phyloP scores from a whole-genome alignment of 345 rosid genomes.

The Camelina laxa region DNA sequence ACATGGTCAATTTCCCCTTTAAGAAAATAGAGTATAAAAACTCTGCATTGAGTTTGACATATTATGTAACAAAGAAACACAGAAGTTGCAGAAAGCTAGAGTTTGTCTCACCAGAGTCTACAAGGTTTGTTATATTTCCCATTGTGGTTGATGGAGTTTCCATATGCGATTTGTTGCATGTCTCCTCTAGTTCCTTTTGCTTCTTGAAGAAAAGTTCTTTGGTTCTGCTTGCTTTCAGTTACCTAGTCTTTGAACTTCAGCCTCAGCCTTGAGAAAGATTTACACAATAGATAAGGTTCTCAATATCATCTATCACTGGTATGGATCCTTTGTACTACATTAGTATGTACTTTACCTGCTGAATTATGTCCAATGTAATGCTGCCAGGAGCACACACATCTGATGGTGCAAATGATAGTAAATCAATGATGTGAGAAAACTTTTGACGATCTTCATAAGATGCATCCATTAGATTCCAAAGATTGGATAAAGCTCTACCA shows the following conservation, averaged over 20 bases:
- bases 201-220: slow-evolving; percentile 88
- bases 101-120: slow-evolving; percentile 69
- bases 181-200: slow-evolving; percentile 74
- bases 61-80: slow-evolving; percentile 7
- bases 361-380: slow-evolving; percentile 67
- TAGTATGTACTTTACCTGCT: slow-evolving; percentile 65
- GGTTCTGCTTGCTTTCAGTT: slow-evolving; percentile 90
- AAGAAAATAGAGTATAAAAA: slow-evolving; percentile 38
- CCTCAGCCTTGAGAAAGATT: slow-evolving; percentile 72
- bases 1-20: slow-evolving; percentile 90
- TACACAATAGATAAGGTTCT: slow-evolving; percentile 22
- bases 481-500: slow-evolving; percentile 73
- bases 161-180: slow-evolving; percentile 90
- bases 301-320: slow-evolving; percentile 9
- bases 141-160: slow-evolving; percentile 75
- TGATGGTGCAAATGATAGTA: slow-evolving; percentile 58
- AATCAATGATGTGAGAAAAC: slow-evolving; percentile 61
- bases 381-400: slow-evolving; percentile 80
- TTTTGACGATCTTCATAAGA: slow-evolving; percentile 65
- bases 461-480: slow-evolving; percentile 95
- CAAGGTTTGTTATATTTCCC: slow-evolving; percentile 66
- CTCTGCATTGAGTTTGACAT: slow-evolving; percentile 25
- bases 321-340: background rate
- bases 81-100: slow-evolving; percentile 9
- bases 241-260: slow-evolving; percentile 93